Percentiles rank a stretch among this genome's conserved stretches.
Evolutionary conservation across 371 early-diverging fungal genomes (phyloP).

Genomic region (Mortierella sp.): DNA sequence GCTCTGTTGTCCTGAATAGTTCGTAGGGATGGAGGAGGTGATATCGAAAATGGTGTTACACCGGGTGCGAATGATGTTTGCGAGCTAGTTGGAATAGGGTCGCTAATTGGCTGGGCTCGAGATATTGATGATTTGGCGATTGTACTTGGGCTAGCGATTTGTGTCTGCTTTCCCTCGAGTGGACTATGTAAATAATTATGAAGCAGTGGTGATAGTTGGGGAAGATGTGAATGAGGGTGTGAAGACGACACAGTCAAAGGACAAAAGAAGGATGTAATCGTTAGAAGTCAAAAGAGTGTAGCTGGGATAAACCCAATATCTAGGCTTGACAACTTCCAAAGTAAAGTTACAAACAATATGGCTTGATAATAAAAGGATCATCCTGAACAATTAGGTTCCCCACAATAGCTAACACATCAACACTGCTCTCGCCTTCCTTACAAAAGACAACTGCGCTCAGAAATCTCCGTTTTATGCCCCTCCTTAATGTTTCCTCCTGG

Average conservation of each 20-base stretch:
- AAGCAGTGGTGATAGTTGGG: background rate
- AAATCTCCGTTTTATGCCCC: background rate
- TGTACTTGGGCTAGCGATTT: constrained; percentile 1
- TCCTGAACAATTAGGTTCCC: background rate
- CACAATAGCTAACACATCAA: background rate
- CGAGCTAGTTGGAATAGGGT: constrained; percentile 9
- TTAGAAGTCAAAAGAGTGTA: background rate
- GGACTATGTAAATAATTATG: background rate
- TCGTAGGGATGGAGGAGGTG: constrained; percentile 26
- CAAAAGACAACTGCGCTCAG: background rate
- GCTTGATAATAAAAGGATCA: too few species aligned
- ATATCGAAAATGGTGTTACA: background rate
- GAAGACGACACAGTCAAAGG: too few species aligned
- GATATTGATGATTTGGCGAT: background rate
- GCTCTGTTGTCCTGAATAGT: constrained; percentile 21
- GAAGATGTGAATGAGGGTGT: too few species aligned
- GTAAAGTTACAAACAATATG: too few species aligned
- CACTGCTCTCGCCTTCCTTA: background rate
- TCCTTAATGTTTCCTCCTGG: constrained; percentile 7
- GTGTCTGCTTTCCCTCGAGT: background rate
- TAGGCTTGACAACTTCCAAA: too few species aligned
- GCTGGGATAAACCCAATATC: background rate
- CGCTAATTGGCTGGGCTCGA: background rate
- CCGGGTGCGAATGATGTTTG: constrained; percentile 25
- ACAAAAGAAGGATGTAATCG: background rate